A percentile compares a stretch with the other conserved stretches of the same genome.
These are phyloP conservation scores for Parastagonospora nodorum DNA, from an alignment of 2,329 filamentous ascomycete species.

Conservation along the genomic window DNA sequence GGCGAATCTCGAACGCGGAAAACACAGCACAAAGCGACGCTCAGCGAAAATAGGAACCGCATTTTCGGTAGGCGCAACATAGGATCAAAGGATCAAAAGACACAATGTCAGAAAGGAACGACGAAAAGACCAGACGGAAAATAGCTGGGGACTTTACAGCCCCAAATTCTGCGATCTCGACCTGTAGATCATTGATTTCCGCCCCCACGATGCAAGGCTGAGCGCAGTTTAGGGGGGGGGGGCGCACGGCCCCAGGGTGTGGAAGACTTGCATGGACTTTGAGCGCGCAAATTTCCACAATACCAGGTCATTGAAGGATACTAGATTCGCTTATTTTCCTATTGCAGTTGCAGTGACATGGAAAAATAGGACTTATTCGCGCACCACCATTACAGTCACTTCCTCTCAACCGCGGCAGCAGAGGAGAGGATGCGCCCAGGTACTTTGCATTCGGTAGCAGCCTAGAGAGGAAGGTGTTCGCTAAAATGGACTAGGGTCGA, in stretches of 20 bases:
- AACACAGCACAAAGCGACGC: background rate
- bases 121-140: background rate
- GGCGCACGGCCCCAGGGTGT: background rate
- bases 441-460: too few species aligned
- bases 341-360: too few species aligned
- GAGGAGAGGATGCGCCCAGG: too few species aligned
- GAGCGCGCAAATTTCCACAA: background rate
- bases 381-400: too few species aligned
- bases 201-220: background rate
- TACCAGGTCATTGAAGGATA: too few species aligned
- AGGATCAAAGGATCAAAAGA: background rate
- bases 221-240: background rate
- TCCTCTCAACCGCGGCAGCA: too few species aligned
- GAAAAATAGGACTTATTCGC: too few species aligned
- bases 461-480: too few species aligned
- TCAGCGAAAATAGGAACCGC: background rate
- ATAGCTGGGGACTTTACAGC: background rate
- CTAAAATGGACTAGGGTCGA: too few species aligned
- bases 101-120: background rate
- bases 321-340: too few species aligned
- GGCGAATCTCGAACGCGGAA: background rate
- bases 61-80: too few species aligned
- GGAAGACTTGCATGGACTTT: too few species aligned
- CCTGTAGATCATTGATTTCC: background rate
- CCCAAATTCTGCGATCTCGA: slow-evolving; percentile 2